A percentile compares a stretch with the other conserved stretches of the same genome.
Evolutionary conservation across 163 green algal genomes (phyloP).

Genomic region (Volvox carteri): DNA sequence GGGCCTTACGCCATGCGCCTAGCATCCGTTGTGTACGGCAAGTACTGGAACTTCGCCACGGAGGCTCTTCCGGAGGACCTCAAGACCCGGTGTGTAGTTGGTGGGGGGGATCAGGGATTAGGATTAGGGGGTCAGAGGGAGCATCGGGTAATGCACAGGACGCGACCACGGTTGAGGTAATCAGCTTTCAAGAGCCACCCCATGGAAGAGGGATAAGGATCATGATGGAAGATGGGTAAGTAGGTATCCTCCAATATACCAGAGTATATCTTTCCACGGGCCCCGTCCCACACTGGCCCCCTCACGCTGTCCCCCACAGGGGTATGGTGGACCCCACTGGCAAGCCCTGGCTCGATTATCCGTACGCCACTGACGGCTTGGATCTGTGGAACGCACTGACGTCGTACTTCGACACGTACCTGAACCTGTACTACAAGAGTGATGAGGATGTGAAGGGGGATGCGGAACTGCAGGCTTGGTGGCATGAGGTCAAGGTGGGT

Average conservation of each 20-base stretch:
- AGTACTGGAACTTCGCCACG: constrained; percentile 66
- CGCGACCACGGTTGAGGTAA: no score
- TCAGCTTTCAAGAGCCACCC: background rate
- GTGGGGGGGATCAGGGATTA: background rate
- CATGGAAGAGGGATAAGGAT: no score
- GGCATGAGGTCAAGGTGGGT: constrained; percentile 60
- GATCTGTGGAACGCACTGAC: constrained; percentile 61
- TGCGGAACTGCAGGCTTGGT: constrained; percentile 70
- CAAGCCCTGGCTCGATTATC: constrained; percentile 67
- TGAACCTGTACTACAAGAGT: constrained; percentile 70
- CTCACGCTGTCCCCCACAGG: constrained; percentile 45
- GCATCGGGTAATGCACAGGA: background rate
- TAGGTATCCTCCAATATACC: background rate
- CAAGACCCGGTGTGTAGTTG: background rate
- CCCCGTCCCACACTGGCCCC: background rate
- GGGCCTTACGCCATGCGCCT: constrained; percentile 64
- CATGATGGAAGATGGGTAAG: background rate
- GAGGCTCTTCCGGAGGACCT: constrained; percentile 69
- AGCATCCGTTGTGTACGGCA: constrained; percentile 58
- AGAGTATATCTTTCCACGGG: background rate
- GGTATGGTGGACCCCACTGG: constrained; percentile 58
- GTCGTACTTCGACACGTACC: constrained; percentile 59
- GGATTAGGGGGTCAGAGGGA: background rate
- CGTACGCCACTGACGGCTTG: constrained; percentile 69
- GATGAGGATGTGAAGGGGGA: constrained; percentile 61